Conservation (phyloP, 108 stramenopile species). For the Mediolabrus comicus region DNA sequence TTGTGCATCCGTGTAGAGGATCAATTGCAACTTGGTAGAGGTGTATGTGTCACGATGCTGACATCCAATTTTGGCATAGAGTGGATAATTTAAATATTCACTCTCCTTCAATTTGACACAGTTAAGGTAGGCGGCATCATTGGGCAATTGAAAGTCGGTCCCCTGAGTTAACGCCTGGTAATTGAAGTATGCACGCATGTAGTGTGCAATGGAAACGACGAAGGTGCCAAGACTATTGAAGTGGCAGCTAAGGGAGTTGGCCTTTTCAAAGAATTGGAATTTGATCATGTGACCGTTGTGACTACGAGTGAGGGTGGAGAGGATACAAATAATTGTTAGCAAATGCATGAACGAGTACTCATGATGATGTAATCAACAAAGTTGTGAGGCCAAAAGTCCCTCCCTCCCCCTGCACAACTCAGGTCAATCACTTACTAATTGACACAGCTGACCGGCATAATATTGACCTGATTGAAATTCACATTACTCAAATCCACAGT, state of each 20-base stretch:
- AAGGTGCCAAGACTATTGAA: conserved; percentile 81
- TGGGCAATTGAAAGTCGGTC: conserved; percentile 68
- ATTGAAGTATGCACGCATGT: conserved; percentile 89
- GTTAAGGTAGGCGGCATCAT: conserved; percentile 52
- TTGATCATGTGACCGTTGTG: conserved; percentile 91
- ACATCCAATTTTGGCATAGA: conserved; percentile 90
- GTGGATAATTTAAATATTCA: conserved; percentile 31
- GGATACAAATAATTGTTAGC: neutral
- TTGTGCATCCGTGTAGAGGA: conserved; percentile 74
- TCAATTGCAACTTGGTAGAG: conserved; percentile 76
- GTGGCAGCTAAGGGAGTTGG: conserved; percentile 70
- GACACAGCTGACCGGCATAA: conserved; percentile 85
- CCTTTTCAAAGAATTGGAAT: conserved; percentile 77
- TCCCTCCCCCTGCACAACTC: no score
- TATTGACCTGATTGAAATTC: conserved; percentile 70
- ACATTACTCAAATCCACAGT: conserved; percentile 13
- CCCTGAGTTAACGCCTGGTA: conserved; percentile 74
- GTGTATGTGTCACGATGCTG: conserved; percentile 80
- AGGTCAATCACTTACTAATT: conserved; percentile 92
- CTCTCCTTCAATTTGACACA: conserved; percentile 70
- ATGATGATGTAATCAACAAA: no score
- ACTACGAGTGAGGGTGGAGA: conserved; percentile 40
- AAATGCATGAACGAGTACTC: no score
- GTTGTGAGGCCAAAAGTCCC: neutral
- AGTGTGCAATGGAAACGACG: conserved; percentile 87